Base-by-base conservation (phyloP, 2,329 filamentous ascomycete genomes). In the Colletotrichum cordylinicola region DNA sequence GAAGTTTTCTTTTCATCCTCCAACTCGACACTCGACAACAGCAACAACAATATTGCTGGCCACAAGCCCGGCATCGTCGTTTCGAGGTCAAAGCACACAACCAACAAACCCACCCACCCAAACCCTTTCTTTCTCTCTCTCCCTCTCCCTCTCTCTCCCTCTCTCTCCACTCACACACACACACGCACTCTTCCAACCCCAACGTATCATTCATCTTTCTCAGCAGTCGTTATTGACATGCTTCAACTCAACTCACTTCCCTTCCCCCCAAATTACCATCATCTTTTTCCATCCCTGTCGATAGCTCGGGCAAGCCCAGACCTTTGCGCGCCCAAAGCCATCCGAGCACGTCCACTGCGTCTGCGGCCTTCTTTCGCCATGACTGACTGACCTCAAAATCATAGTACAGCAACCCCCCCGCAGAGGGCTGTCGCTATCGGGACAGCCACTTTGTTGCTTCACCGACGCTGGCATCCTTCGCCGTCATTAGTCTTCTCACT, bases 31-130 rank as follows among this genome's bases (percentile, higher is more conserved):
- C 24, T 24, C 24, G 24, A 24, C 31, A 18, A 31, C 43, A n/a
- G n/a, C 56, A 24, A 39, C 58, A 24, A 10, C 43, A 21, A n/a
- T 21, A 48, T 48, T 48, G 39, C 39, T 66, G 62, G 66, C 21
- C 35, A n/a, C 35, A 21, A 31, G 52, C 48, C 39, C 37, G 29
- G 55, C 56, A 24, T 56, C 31, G 55, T 74, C 64, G 70, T 60
- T 64, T 74, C 39, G 73, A 29, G 70, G 64, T 62, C 74, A 58
- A 74, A 76, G 74, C 74, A 76, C 74, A 76, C 74, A 74, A 15
- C 16, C 43, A 70, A 43, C 31, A 27, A 27, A 13, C 29, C 68
- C 43, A 66, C 68, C n/a, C 29, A 24, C 31, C 37, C 70, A 66
- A 27, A 58, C 35, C n/a, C 29, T n/a, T 29, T 67, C 55, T 15